These are phyloP conservation scores for Blastocystis sp. DNA, from an alignment of 352 stramenopile species.

Conservation along the genomic window DNA sequence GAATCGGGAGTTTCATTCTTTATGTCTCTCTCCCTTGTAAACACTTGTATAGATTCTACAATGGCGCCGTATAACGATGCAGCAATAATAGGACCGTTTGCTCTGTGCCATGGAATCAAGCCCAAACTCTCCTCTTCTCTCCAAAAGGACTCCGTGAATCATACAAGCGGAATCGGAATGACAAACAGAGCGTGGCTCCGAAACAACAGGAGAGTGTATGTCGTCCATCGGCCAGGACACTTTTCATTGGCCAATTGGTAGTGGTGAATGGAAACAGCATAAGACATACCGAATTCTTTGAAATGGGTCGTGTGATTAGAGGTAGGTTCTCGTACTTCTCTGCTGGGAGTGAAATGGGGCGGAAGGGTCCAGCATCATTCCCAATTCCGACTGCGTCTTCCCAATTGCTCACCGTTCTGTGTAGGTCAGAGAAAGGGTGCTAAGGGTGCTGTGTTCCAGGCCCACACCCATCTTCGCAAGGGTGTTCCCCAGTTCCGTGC, in stretches of 20 bases:
- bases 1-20: slow-evolving; percentile 3
- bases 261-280: background rate
- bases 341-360: background rate
- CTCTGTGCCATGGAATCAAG: background rate
- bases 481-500: no score
- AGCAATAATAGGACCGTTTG: background rate
- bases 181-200: background rate
- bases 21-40: background rate
- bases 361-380: background rate
- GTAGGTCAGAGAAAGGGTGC: no score
- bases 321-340: background rate
- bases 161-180: background rate
- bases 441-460: no score
- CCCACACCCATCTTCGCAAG: no score
- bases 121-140: background rate
- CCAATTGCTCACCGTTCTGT: no score
- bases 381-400: background rate
- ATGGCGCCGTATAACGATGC: no score
- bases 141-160: background rate
- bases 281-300: slow-evolving; percentile 11
- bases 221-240: background rate
- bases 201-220: background rate
- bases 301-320: slow-evolving; percentile 7
- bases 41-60: background rate
- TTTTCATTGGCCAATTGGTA: slow-evolving; percentile 5